These are phyloP conservation scores for Talaromyces sp. DNA, from an alignment of 2,329 filamentous ascomycete genomes.

Conservation along the genomic window DNA sequence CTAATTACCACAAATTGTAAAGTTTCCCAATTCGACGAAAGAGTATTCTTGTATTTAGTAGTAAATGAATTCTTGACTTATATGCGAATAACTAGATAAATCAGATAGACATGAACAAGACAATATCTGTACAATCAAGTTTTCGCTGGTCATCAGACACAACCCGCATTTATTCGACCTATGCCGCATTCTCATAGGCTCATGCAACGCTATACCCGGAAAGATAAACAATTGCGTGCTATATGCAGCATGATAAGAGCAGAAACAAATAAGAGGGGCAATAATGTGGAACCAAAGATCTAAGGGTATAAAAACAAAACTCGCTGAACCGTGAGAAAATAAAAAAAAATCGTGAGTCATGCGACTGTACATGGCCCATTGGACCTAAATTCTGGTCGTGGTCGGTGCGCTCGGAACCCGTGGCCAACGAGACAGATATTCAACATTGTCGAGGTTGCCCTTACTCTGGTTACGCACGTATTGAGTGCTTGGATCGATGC, in stretches of 20 bases:
- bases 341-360: constrained; percentile 1
- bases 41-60: no score
- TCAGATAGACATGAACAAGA: not conserved
- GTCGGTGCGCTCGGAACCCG: constrained; percentile 20
- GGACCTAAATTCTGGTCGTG: not conserved
- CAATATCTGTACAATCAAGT: not conserved
- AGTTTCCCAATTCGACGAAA: no score
- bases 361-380: not conserved
- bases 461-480: constrained; percentile 64
- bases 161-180: not conserved
- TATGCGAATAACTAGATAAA: not conserved
- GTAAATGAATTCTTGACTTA: no score
- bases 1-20: no score
- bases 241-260: constrained; percentile 2
- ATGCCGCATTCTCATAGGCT: not conserved
- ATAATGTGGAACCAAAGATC: not conserved
- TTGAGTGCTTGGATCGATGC: constrained; percentile 47
- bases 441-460: constrained; percentile 38
- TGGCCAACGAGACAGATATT: constrained; percentile 39
- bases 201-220: not conserved
- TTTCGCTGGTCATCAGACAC: not conserved
- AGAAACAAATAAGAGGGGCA: not conserved
- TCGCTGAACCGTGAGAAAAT: constrained; percentile 5
- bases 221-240: not conserved
- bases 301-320: constrained; percentile 4